Evolutionary conservation across 192 early-diverging fungal species (phyloP), one percentile per base, ranked within the genome.

Genomic region (Backusella liffmaniae): DNA sequence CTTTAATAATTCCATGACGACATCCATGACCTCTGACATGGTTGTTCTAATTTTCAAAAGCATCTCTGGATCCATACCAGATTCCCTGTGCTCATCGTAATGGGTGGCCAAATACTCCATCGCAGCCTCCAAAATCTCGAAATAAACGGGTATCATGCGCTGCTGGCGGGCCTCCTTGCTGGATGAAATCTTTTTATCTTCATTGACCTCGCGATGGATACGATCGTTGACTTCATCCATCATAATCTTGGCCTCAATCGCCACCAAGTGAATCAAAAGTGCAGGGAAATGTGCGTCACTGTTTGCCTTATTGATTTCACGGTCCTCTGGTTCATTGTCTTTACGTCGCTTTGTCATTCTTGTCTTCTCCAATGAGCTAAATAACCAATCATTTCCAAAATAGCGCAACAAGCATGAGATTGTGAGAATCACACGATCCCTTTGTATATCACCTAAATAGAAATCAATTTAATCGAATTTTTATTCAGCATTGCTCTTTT

Each of bases 301-400:
- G 23, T 79, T 67, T 7, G 56, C 62, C 15, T 69, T 42, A 26
- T 71, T 71, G 41, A 39, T 26, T 4, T 21, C 2, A 15, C 16
- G 41, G 18, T 71, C 51, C 2, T 70, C 65, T 32, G 59, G 13
- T 30, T 36, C 16, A 37, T 77, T 72, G 15, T 78, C 69, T 35
- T 53, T 66, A 7, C 51, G 30, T 13, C 49, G 6, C n/a, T 36
- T 73, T 0, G 44, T 67, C 0, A 44, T 12, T 37, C 75, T 67
- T 4, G 76, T 77, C 21, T 77, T 16, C 51, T 74, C 62, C 7
- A 79, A 49, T 30, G 79, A 73, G 12, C 72, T 56, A 73, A 86
- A 86, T 30, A 86, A 76, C 82, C 82, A 84, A 9, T 70, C 53
- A 29, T 78, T 68, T 5, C 82, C 84, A 80, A 84, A 76, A 44